Evolutionary conservation across 2,329 filamentous ascomycete species (phyloP), one percentile per base, ranked within the genome.

Genomic region (Davidsoniella eucalypti): DNA sequence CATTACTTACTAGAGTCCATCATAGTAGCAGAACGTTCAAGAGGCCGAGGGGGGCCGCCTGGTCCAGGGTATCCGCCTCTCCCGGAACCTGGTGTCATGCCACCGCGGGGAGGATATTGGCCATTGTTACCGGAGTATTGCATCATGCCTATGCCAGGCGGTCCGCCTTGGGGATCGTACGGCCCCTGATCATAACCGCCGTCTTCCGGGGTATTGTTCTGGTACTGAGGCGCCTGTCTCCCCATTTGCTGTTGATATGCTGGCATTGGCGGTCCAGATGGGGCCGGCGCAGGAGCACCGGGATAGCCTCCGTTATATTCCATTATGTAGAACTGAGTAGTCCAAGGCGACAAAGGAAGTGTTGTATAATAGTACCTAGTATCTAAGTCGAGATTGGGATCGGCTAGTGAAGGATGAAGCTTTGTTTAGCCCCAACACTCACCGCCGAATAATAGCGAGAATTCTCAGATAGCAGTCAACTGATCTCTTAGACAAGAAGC

Each of bases 171-270:
- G 14, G 58, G 66, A 4, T 64, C 65, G 49, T 68, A 68, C 36
- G 59, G 60, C 54, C 65, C 64, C 47, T 67, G 66, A 23, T 66
- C 64, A 16, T 69, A 68, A 44, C 68, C 65, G 18, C 67, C 69
- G 53, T 70, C 66, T 45, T 62, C 67, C 53, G 73, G 67, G 12
- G 65, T 66, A 45, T 70, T 65, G 68, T 57, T 71, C 67, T 64
- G 64, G 53, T 70, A 73, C 54, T 64, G 67, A 54, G 64, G 67
- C 54, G 73, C 68, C 58, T 74, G 75, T 26, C 29, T 38, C 23
- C 40, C 36, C 40, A 39, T 36, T 23, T 44, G 21, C 7, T 39
- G 38, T 23, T 44, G 47, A 18, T 37, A 41, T 21, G 38, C 42
- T 38, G 23, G 38, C 26, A 37, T 47, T n/a, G 44, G 50, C 12